Evolutionary conservation across 2,329 filamentous ascomycete species (phyloP).

Genomic region (Talaromyces piceae): DNA sequence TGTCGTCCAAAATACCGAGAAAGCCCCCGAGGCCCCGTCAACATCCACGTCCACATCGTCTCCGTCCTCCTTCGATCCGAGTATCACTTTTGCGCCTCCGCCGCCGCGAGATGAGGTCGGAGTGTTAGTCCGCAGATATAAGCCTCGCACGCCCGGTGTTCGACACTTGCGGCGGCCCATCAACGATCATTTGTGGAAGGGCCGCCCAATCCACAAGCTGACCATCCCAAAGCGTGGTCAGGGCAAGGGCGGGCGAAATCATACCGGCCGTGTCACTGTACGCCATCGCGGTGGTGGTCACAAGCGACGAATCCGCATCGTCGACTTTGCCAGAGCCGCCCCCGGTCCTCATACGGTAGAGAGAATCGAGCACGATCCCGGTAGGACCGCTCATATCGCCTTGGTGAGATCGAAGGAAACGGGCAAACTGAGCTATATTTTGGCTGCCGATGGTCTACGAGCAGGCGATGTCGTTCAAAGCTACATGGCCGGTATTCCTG

Average conservation of each 20-base stretch:
- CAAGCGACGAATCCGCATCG: conserved; percentile 82
- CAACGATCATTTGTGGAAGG: conserved; percentile 97
- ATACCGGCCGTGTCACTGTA: conserved; percentile 75
- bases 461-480: conserved; percentile 88
- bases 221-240: conserved; percentile 92
- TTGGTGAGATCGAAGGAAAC: conserved; percentile 69
- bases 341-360: conserved; percentile 83
- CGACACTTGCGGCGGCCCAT: conserved; percentile 86
- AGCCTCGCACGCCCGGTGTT: conserved; percentile 83
- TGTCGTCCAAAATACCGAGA: conserved; percentile 26
- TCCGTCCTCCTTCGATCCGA: conserved; percentile 31
- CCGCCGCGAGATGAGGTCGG: conserved; percentile 35
- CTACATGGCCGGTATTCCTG: conserved; percentile 81
- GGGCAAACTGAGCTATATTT: conserved; percentile 75
- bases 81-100: conserved; percentile 39
- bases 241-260: conserved; percentile 85
- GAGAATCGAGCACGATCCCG: conserved; percentile 92
- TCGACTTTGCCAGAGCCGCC: conserved; percentile 75
- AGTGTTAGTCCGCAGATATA: conserved; percentile 70
- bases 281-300: conserved; percentile 87
- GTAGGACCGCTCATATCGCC: conserved; percentile 87
- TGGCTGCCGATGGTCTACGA: conserved; percentile 90
- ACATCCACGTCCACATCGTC: too few species aligned
- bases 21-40: conserved; percentile 15
- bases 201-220: conserved; percentile 70